Evolutionary conservation across 106 monocot species (phyloP).

Genomic region (Allium sativum): DNA sequence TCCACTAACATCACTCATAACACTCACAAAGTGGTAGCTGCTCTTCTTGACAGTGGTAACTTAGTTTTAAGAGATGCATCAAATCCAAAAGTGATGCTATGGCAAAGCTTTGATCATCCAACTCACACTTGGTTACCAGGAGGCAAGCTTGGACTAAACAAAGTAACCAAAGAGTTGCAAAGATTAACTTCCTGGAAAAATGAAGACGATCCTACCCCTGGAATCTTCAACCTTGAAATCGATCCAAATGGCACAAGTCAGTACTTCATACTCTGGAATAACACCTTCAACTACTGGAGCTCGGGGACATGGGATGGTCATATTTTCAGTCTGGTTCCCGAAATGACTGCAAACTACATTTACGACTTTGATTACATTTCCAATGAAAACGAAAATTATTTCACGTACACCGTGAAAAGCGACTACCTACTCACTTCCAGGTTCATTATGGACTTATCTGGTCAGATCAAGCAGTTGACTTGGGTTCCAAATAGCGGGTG

Average conservation of each 20-base stretch:
- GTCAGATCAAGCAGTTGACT: conserved; percentile 29
- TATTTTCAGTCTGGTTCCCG: conserved; percentile 21
- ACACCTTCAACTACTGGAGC: conserved; percentile 12
- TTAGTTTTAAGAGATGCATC: conserved; percentile 24
- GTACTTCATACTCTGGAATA: conserved; percentile 19
- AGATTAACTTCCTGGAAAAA: conserved; percentile 11
- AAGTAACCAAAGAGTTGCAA: conserved; percentile 9
- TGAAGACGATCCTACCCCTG: conserved; percentile 17
- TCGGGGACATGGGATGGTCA: conserved; percentile 14
- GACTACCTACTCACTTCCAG: not conserved
- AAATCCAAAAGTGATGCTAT: conserved; percentile 8
- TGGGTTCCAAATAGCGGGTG: conserved; percentile 15
- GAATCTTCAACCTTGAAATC: conserved; percentile 14
- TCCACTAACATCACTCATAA: conserved; percentile 22
- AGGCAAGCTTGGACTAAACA: conserved; percentile 19
- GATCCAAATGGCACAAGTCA: conserved; percentile 14
- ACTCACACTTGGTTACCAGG: conserved; percentile 35
- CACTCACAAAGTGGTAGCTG: not conserved
- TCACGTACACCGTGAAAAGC: conserved; percentile 26
- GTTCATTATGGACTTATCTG: conserved; percentile 15
- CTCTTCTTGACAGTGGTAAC: conserved; percentile 18
- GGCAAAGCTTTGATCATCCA: conserved; percentile 37
- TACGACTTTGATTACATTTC: conserved; percentile 11
- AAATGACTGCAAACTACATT: not conserved
- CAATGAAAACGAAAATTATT: conserved; percentile 22